Evolutionary conservation across 768 basidiomycete genomes (phyloP).

Genomic region (Tulasnella sp.): DNA sequence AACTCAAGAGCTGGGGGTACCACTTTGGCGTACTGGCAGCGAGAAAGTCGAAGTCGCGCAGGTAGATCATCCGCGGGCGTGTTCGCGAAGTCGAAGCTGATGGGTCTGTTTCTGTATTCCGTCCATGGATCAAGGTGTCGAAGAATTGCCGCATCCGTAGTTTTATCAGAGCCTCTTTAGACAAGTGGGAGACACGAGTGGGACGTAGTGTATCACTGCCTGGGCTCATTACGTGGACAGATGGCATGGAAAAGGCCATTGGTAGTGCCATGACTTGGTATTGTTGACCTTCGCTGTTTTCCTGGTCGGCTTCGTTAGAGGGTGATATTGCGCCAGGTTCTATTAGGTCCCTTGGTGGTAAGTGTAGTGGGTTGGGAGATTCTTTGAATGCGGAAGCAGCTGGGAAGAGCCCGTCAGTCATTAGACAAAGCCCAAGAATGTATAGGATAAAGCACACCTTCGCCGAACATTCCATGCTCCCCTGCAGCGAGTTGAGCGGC

Average conservation of each 20-base stretch:
- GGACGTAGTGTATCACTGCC: background rate
- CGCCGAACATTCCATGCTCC: slow-evolving; percentile 75
- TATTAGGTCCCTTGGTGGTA: slow-evolving; percentile 28
- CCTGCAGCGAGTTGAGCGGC: slow-evolving; percentile 75
- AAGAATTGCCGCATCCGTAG: slow-evolving; percentile 50
- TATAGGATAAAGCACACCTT: slow-evolving; percentile 18
- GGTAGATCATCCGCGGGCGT: slow-evolving; percentile 54
- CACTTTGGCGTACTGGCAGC: slow-evolving; percentile 59
- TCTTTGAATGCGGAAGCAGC: slow-evolving; percentile 60
- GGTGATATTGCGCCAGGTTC: slow-evolving; percentile 1
- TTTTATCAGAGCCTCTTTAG: background rate
- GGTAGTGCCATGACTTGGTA: slow-evolving; percentile 22
- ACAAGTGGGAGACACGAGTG: background rate
- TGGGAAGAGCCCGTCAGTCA: slow-evolving; percentile 25
- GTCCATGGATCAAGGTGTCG: slow-evolving; percentile 61
- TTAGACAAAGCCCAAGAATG: slow-evolving; percentile 1
- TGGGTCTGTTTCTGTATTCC: slow-evolving; percentile 16
- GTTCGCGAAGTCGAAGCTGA: slow-evolving; percentile 23
- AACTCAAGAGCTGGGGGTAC: slow-evolving; percentile 69
- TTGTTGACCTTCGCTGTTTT: slow-evolving; percentile 36
- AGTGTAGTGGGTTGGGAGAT: slow-evolving; percentile 66
- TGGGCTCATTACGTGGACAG: background rate
- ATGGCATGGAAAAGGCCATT: background rate
- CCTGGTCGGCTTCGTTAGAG: slow-evolving; percentile 34
- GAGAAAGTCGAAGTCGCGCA: slow-evolving; percentile 72